A percentile compares a stretch with the other conserved stretches of the same genome.
phyloP scores from a whole-genome alignment of 805 yeast genomes.

The Wickerhamiella siamensis region DNA sequence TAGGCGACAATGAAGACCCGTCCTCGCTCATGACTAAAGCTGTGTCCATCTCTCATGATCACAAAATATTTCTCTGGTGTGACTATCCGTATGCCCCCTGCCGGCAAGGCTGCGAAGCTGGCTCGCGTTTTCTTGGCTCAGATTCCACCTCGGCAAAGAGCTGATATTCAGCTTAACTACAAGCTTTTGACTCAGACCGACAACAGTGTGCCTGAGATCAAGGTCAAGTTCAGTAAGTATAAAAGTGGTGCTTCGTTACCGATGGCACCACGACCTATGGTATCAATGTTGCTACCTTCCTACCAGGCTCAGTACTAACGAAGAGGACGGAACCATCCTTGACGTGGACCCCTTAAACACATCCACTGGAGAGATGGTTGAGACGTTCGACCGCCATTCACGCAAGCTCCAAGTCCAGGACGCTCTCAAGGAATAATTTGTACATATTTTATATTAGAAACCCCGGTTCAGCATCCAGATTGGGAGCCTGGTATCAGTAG shows the following conservation, averaged over 20 bases:
- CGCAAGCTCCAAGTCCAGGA: constrained; percentile 64
- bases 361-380: constrained; percentile 46
- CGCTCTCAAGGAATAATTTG: constrained; percentile 14
- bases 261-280: no score
- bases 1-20: no score
- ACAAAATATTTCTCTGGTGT: constrained; percentile 79
- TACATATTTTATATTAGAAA: neutral
- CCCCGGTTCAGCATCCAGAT: no score
- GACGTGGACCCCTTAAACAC: constrained; percentile 48
- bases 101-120: constrained; percentile 38
- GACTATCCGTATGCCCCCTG: constrained; percentile 40
- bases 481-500: no score
- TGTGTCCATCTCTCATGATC: constrained; percentile 45
- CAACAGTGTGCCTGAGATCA: constrained; percentile 44
- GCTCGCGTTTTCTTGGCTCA: constrained; percentile 69
- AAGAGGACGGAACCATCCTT: constrained; percentile 57
- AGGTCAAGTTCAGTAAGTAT: constrained; percentile 48
- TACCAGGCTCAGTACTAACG: no score
- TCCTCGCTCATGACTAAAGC: neutral
- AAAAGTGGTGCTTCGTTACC: no score
- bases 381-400: constrained; percentile 66
- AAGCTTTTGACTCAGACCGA: constrained; percentile 37
- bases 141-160: constrained; percentile 62
- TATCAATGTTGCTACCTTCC: no score
- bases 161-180: constrained; percentile 45